phyloP scores from a whole-genome alignment of 2,329 filamentous ascomycete genomes.

The Leptographium procerum region DNA sequence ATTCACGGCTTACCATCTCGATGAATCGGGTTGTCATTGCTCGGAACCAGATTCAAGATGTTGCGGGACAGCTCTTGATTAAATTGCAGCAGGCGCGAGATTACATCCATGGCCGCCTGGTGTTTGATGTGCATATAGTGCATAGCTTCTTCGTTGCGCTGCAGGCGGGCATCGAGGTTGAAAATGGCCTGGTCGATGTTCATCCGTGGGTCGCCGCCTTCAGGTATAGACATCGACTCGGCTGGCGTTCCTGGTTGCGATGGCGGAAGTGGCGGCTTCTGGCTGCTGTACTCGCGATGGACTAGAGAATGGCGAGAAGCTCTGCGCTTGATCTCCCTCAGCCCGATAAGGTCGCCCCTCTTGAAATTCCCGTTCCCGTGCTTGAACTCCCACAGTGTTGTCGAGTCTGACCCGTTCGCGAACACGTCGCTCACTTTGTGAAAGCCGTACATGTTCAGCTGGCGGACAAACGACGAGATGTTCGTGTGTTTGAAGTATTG shows the following conservation, averaged over 20 bases:
- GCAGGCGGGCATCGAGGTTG: slow-evolving; percentile 64
- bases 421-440: slow-evolving; percentile 99
- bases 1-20: slow-evolving; percentile 57
- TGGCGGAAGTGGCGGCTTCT: slow-evolving; percentile 58
- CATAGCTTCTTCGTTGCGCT: slow-evolving; percentile 73
- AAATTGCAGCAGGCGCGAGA: slow-evolving; percentile 60
- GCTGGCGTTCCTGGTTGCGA: slow-evolving; percentile 73
- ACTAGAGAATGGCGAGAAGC: slow-evolving; percentile 89
- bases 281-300: slow-evolving; percentile 76
- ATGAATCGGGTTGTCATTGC: slow-evolving; percentile 64
- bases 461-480: slow-evolving; percentile 94
- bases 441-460: slow-evolving; percentile 99
- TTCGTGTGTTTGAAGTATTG: slow-evolving; percentile 99
- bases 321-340: slow-evolving; percentile 90
- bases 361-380: slow-evolving; percentile 97
- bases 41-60: slow-evolving; percentile 61
- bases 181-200: slow-evolving; percentile 73
- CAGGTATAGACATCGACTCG: slow-evolving; percentile 64
- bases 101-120: slow-evolving; percentile 68
- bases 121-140: slow-evolving; percentile 71
- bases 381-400: slow-evolving; percentile 96
- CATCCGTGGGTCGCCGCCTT: slow-evolving; percentile 66
- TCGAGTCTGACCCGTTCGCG: slow-evolving; percentile 85
- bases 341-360: slow-evolving; percentile 77
- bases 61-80: slow-evolving; percentile 75